Percentiles rank a stretch among this genome's conserved stretches.
These are phyloP conservation scores for Mycena venus DNA, from an alignment of 768 basidiomycete species.

Conservation along the genomic window DNA sequence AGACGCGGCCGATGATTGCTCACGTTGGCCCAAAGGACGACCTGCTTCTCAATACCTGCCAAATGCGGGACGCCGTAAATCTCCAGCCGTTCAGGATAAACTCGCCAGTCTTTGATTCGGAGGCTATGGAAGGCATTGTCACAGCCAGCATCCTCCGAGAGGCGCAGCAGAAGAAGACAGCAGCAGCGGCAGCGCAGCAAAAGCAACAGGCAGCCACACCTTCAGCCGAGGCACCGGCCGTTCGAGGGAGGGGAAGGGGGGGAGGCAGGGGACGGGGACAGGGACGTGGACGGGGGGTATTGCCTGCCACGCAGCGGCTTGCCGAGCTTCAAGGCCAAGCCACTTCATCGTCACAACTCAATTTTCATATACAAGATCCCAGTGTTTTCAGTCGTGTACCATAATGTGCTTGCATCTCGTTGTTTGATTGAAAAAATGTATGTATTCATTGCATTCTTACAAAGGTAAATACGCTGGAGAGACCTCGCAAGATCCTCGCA, in stretches of 20 bases:
- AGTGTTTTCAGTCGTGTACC: too few species aligned
- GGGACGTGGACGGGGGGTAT: too few species aligned
- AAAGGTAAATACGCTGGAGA: too few species aligned
- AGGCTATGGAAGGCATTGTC: not conserved
- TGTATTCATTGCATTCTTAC: too few species aligned
- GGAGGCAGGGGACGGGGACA: not conserved
- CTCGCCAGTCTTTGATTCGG: not conserved
- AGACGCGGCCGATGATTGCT: not conserved
- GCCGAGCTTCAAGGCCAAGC: too few species aligned
- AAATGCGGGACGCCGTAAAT: slow-evolving; percentile 5
- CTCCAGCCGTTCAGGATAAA: not conserved
- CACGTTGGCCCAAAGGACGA: not conserved
- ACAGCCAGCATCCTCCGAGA: not conserved
- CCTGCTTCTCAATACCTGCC: not conserved
- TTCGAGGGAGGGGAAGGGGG: not conserved
- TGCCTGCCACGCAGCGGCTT: too few species aligned
- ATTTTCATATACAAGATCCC: too few species aligned
- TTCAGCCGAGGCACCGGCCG: too few species aligned
- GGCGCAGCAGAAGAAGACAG: not conserved
- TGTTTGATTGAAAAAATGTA: too few species aligned
- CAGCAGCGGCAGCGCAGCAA: not conserved
- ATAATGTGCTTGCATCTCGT: too few species aligned
- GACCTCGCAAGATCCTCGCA: too few species aligned
- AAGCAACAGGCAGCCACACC: not conserved
- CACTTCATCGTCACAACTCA: too few species aligned